These are phyloP conservation scores for Sutorius australiensis DNA, from an alignment of 768 basidiomycete genomes.

Conservation along the genomic window DNA sequence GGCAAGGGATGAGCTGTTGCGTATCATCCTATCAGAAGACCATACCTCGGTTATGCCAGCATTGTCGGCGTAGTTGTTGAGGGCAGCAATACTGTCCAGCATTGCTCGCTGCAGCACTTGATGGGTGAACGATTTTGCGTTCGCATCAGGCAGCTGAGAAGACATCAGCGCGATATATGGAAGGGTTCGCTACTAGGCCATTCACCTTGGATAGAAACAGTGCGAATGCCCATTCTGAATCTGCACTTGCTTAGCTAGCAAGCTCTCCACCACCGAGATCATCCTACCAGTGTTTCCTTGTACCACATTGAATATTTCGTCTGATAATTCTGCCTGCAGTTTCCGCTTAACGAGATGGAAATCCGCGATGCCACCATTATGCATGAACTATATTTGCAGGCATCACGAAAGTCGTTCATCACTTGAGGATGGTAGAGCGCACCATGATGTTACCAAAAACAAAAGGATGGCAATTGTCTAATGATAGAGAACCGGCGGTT, in stretches of 20 bases:
- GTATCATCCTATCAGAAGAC: background rate
- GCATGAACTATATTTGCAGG: conserved; percentile 72
- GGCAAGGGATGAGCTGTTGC: conserved; percentile 1
- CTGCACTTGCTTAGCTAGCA: conserved; percentile 34
- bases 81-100: conserved; percentile 76
- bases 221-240: conserved; percentile 98
- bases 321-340: conserved; percentile 70
- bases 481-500: conserved; percentile 84
- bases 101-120: conserved; percentile 75
- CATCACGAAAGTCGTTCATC: background rate
- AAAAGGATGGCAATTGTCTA: conserved; percentile 96
- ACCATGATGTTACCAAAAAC: conserved; percentile 91
- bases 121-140: conserved; percentile 71
- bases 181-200: background rate
- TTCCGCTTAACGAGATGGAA: conserved; percentile 78
- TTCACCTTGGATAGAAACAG: conserved; percentile 78
- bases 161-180: conserved; percentile 4
- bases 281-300: conserved; percentile 85
- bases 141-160: conserved; percentile 70
- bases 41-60: conserved; percentile 68
- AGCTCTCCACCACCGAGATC: background rate
- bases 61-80: conserved; percentile 75
- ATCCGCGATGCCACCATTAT: conserved; percentile 90
- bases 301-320: conserved; percentile 82
- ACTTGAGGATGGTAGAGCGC: conserved; percentile 5